Evolutionary conservation across 306 rosid genomes (phyloP), one percentile per base, ranked within the genome.

Genomic region (Sechiopsis laciniata): DNA sequence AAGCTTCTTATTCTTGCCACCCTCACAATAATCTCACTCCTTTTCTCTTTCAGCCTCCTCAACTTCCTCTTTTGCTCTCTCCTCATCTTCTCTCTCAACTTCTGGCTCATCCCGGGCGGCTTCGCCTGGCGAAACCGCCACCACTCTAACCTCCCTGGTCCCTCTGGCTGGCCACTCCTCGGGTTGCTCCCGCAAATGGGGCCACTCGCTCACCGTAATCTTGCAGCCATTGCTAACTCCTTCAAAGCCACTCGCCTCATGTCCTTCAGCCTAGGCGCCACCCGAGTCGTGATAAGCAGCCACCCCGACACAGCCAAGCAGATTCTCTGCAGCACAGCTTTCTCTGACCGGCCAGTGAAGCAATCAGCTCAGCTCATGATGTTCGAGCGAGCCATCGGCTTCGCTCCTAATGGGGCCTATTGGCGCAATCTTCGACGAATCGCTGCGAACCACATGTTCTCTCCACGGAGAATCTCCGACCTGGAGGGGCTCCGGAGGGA

Each of bases 331-430:
- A 84, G 94, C 0, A 65, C 88, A 0, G 78, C 94, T 0, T 93
- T 93, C 73, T 77, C 97, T 0, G 90, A 90, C 73, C 97, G 98
- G 2, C 98, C 98, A 0, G 69, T 93, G 0, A 93, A 90, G 76
- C 82, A 80, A 16, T 90, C 97, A 0, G 96, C 98, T 46, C 79
- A 80, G 4, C 50, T 78, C 17, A 89, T 93, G 40, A 88, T 88
- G 98, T 93, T 93, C 8, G 94, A 90, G 79, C 96, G 96, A 0
- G 96, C 98, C 79, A 88, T 93, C 65, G 98, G 98, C 10, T 93
- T 93, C 58, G 95, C 98, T 26, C 95, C 95, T 7, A 81, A 83
- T 0, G 97, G 94, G 11, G 51, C 57, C 1, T 89, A 93, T 17
- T 93, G 98, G 98, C 87, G 89, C 50, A 83, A 82, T 3, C 90